A percentile compares a stretch with the other conserved stretches of the same genome.
These are phyloP conservation scores for Fraxinus sp. DNA, from an alignment of 305 asterid species.

Conservation along the genomic window DNA sequence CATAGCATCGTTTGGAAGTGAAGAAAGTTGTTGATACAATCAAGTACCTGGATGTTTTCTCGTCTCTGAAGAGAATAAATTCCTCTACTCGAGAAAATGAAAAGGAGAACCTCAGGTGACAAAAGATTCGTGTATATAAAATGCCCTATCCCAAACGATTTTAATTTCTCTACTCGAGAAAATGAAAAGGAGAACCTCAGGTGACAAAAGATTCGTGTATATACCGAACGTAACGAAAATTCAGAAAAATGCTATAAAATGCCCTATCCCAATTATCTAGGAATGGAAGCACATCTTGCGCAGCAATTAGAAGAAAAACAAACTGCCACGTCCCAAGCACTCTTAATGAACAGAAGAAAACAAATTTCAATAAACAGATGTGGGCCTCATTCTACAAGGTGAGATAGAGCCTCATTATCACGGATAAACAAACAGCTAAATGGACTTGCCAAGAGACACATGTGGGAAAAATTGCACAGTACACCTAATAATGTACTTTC, in stretches of 20 bases:
- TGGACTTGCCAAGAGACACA: not conserved
- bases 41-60: too few relatives aligned
- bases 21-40: too few relatives aligned
- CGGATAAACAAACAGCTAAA: not conserved
- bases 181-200: too few relatives aligned
- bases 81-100: too few relatives aligned
- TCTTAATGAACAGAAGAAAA: not conserved
- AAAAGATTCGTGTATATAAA: too few relatives aligned
- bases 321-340: not conserved
- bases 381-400: not conserved
- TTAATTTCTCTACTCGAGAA: too few relatives aligned
- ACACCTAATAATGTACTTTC: not conserved
- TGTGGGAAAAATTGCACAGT: not conserved
- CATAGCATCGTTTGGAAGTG: too few relatives aligned
- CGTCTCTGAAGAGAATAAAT: too few relatives aligned
- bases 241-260: not conserved
- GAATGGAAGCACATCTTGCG: not conserved
- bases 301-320: not conserved
- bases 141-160: too few relatives aligned
- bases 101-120: too few relatives aligned
- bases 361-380: not conserved
- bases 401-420: not conserved
- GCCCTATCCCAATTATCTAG: not conserved
- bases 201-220: not conserved
- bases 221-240: too few relatives aligned